Percentiles rank a stretch among this genome's conserved stretches.
These are phyloP conservation scores for Chalciporus piperatus DNA, from an alignment of 768 basidiomycete species.

Conservation along the genomic window DNA sequence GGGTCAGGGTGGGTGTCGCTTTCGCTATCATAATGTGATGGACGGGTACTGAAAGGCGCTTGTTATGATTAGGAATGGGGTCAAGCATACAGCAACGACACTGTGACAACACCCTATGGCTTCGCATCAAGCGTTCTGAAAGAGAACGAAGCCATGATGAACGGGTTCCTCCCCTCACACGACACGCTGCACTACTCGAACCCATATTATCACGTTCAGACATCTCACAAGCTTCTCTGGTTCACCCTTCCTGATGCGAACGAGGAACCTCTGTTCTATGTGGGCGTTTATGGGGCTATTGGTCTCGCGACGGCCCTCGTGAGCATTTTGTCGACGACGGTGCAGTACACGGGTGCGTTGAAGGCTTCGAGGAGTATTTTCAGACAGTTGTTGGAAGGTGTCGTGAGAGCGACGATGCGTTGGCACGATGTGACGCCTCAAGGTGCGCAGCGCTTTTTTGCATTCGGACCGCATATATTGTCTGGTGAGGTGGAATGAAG, in stretches of 20 bases:
- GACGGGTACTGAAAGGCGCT: background rate
- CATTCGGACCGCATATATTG: too few relatives aligned
- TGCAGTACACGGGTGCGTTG: conserved; percentile 56
- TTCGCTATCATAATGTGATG: background rate
- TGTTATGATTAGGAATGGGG: conserved; percentile 27
- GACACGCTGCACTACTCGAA: conserved; percentile 14
- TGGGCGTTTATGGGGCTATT: conserved; percentile 64
- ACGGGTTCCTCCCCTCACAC: conserved; percentile 19
- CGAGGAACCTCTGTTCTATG: conserved; percentile 67
- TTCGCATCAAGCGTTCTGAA: conserved; percentile 22
- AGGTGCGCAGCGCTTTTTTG: too few relatives aligned
- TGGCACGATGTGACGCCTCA: conserved; percentile 84
- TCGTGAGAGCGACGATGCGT: conserved; percentile 80
- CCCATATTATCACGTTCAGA: conserved; percentile 16
- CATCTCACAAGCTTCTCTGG: conserved; percentile 8
- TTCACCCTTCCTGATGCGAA: conserved; percentile 45
- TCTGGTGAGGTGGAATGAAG: background rate
- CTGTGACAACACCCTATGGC: conserved; percentile 7
- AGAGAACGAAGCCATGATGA: conserved; percentile 31
- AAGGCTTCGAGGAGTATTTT: conserved; percentile 36
- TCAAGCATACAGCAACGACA: conserved; percentile 17
- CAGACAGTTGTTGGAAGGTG: conserved; percentile 58
- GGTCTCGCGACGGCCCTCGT: conserved; percentile 48
- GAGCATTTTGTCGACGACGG: conserved; percentile 43
- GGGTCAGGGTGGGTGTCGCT: conserved; percentile 23